Conservation (phyloP, 345 rosid species). For the Acer yangbiense region DNA sequence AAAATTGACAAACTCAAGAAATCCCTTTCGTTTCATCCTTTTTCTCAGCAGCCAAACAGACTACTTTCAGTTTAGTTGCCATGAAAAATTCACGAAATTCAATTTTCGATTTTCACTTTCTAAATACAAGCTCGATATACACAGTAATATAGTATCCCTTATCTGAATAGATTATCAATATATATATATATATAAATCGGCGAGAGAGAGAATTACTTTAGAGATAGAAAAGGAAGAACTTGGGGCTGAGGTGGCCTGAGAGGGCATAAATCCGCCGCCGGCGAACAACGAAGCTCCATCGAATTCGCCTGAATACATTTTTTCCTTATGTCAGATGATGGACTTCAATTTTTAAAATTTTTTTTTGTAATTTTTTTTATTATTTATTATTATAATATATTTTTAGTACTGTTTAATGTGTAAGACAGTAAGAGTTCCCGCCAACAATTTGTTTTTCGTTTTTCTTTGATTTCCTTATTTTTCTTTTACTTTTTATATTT, state of each 20-base stretch:
- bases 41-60: conserved; percentile 16
- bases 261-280: conserved; percentile 95
- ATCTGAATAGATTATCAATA: background rate
- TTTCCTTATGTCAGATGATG: background rate
- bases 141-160: background rate
- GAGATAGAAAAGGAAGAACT: conserved; percentile 47
- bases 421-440: background rate
- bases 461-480: too few species aligned
- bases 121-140: too few species aligned
- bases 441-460: background rate
- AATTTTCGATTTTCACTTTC: too few species aligned
- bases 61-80: too few species aligned
- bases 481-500: too few species aligned
- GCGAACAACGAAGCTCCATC: conserved; percentile 78
- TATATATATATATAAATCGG: too few species aligned
- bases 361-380: too few species aligned
- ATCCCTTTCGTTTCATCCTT: background rate
- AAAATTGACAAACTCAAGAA: background rate
- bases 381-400: background rate
- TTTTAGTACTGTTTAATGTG: background rate
- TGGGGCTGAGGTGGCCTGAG: conserved; percentile 57
- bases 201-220: conserved; percentile 40
- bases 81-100: too few species aligned
- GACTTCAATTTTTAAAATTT: too few species aligned
- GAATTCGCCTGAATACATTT: conserved; percentile 67